These are phyloP conservation scores for Nicotiana knightiana DNA, from an alignment of 257 asterid species.

Conservation along the genomic window DNA sequence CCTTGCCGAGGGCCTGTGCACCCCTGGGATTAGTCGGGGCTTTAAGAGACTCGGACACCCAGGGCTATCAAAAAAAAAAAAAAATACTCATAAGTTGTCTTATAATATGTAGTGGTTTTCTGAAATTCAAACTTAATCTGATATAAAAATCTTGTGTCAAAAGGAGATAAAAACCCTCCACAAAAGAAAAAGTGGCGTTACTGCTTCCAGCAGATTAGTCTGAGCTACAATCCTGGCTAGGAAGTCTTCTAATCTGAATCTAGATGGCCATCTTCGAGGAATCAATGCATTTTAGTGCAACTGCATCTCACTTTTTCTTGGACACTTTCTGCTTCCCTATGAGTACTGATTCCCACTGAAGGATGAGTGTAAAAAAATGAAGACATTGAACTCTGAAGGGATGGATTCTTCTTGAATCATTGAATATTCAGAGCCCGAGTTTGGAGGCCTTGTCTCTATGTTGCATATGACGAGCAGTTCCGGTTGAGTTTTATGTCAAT, in stretches of 20 bases:
- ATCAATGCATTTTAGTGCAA: not conserved
- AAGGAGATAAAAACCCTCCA: not conserved
- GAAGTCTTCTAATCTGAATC: not conserved
- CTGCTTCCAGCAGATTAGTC: not conserved
- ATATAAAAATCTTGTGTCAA: not conserved
- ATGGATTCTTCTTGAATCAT: not conserved
- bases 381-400: not conserved
- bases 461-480: not conserved
- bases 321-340: not conserved
- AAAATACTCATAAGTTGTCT: not conserved
- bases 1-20: too few relatives aligned
- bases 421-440: not conserved
- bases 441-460: not conserved
- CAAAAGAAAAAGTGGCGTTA: not conserved
- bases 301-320: not conserved
- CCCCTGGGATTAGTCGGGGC: too few relatives aligned
- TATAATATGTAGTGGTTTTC: not conserved
- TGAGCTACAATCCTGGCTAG: not conserved
- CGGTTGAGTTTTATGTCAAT: not conserved
- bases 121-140: not conserved
- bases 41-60: too few relatives aligned
- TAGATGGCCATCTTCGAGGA: not conserved
- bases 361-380: not conserved
- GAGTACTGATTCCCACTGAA: not conserved
- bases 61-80: too few relatives aligned